Base-by-base conservation (phyloP, 176 grass and related monocot genomes). In the Aegilops speltoides region DNA sequence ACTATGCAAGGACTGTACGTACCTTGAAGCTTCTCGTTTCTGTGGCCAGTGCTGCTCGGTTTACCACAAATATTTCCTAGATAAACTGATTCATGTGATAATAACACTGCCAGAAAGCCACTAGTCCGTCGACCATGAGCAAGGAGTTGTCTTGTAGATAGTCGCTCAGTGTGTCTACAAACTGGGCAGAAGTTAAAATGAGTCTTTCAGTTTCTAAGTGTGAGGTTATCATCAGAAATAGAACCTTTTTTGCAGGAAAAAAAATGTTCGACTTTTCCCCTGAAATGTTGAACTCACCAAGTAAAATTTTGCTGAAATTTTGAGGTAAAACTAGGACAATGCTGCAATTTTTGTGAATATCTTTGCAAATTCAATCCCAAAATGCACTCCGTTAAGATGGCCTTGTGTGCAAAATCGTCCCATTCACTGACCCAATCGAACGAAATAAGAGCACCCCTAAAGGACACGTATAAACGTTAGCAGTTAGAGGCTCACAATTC, bases 11-110 rank as follows among this genome's bases (percentile, higher is more conserved):
- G 3, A 41, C 38, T 20, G 83, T 43, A 87, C 79, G 68, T 79
- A 12, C 76, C 76, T 87, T 76, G 85, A 87, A 84, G 67, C 85
- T 76, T 91, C 80, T 59, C 17, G 24, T 48, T 28, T 23, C 36
- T 61, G 23, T 80, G 31, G 59, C 57, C 76, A 29, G 75, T 73
- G 45, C 28, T 89, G 29, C 54, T 74, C 82, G 63, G 41, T 64
- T 20, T 56, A 60, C 22, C 22, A 22, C 6, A 60, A 60, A 19
- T 32, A 56, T 16, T 56, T 77, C 14, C 34, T 63, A n/a, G 46
- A 56, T 7, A 88, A 68, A 57, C 16, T 32, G 7, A 8, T 73
- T 63, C 28, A 5, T 75, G 59, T 8, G 15, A 80, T 77, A 57
- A 50, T 82, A 48, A 48, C 15, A 15, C 16, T 54, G 50, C 50